phyloP scores from a whole-genome alignment of 768 basidiomycete genomes.

The Russula lepida region DNA sequence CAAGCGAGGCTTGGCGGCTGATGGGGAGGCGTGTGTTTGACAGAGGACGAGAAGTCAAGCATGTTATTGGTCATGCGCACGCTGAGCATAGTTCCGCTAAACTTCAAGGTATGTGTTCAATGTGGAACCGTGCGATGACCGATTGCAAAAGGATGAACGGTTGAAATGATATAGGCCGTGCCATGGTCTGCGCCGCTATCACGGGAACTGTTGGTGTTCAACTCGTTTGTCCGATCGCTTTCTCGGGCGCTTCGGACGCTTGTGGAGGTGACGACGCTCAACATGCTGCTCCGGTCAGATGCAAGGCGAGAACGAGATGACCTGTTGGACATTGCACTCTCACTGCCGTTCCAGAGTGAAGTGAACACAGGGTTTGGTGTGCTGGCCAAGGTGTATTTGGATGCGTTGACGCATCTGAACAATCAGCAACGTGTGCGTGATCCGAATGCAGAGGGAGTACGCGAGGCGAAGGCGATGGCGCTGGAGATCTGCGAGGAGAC shows the following conservation, averaged over 20 bases:
- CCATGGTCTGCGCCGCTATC: conserved; percentile 96
- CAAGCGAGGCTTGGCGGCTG: conserved; percentile 20
- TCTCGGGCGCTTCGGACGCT: conserved; percentile 85
- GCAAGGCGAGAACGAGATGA: conserved; percentile 85
- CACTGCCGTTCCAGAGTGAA: conserved; percentile 90
- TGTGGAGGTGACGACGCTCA: conserved; percentile 83
- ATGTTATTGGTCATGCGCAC: conserved; percentile 97
- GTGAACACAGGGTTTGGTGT: conserved; percentile 98
- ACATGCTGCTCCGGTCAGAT: conserved; percentile 87
- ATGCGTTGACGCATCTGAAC: conserved; percentile 84
- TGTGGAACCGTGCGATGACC: background rate
- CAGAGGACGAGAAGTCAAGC: conserved; percentile 89
- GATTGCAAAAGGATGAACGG: background rate
- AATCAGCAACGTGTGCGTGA: conserved; percentile 69
- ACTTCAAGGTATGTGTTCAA: conserved; percentile 69
- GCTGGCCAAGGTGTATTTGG: conserved; percentile 92
- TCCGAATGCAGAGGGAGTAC: conserved; percentile 69
- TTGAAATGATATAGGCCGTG: conserved; percentile 46
- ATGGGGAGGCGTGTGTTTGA: conserved; percentile 6
- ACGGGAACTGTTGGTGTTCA: conserved; percentile 94
- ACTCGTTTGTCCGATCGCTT: conserved; percentile 90
- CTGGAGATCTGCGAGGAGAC: conserved; percentile 90
- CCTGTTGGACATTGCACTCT: conserved; percentile 83
- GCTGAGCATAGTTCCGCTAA: conserved; percentile 88
- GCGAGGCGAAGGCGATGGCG: conserved; percentile 77